These are phyloP conservation scores for Dactylellina cionopaga DNA, from an alignment of 2,329 filamentous ascomycete species.

Conservation along the genomic window DNA sequence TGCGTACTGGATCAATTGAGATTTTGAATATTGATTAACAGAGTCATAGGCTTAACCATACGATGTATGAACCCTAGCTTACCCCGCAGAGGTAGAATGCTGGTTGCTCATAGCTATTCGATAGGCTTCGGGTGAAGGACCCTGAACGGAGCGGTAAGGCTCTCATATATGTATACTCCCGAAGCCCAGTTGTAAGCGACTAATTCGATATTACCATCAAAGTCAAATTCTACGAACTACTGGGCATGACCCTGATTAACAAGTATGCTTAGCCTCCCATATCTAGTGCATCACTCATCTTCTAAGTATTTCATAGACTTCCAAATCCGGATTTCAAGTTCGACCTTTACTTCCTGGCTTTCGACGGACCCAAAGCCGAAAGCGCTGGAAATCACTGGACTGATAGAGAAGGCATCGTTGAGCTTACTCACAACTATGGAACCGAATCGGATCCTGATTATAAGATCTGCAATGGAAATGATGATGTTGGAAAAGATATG, in stretches of 20 bases:
- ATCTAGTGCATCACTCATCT: background rate
- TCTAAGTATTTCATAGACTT: constrained; percentile 25
- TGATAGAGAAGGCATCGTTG: constrained; percentile 88
- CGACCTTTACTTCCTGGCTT: constrained; percentile 93
- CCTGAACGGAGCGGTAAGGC: constrained; percentile 77
- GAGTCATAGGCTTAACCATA: constrained; percentile 52
- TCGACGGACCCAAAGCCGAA: constrained; percentile 78
- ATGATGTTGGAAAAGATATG: constrained; percentile 72
- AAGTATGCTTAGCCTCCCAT: constrained; percentile 66
- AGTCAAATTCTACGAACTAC: constrained; percentile 92
- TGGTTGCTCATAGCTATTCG: constrained; percentile 58
- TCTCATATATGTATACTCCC: constrained; percentile 18
- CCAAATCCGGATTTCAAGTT: constrained; percentile 88
- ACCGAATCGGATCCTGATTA: constrained; percentile 86
- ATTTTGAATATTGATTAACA: constrained; percentile 28
- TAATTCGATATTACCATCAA: constrained; percentile 38
- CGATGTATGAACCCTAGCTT: constrained; percentile 54
- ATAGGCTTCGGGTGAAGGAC: constrained; percentile 92
- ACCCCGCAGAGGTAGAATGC: background rate
- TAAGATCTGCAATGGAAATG: constrained; percentile 86
- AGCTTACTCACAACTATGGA: constrained; percentile 79
- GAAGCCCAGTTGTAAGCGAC: background rate
- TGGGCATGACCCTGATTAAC: constrained; percentile 85
- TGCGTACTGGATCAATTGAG: constrained; percentile 64
- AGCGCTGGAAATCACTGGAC: constrained; percentile 78